Evolutionary conservation across 78 protist species (phyloP).

Genomic region (Guillardia theta): DNA sequence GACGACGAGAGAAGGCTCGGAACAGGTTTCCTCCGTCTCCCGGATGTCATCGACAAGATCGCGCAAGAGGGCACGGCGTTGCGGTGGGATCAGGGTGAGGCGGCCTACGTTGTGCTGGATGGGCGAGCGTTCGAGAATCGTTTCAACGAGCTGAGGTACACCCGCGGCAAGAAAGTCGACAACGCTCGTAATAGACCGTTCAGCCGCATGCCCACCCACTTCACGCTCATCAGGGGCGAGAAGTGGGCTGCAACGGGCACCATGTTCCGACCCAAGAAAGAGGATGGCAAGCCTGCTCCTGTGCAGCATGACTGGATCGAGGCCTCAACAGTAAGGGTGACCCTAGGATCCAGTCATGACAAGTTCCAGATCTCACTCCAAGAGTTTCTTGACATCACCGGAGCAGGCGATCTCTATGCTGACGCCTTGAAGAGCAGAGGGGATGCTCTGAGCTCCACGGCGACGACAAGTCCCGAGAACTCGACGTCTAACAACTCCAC

Average conservation of each 20-base stretch:
- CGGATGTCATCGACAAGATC: neutral
- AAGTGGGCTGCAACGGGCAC: constrained; percentile 15
- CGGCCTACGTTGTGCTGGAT: neutral
- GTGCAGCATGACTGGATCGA: neutral
- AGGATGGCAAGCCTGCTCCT: neutral
- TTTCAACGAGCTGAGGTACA: neutral
- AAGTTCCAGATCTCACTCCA: neutral
- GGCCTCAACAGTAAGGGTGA: neutral
- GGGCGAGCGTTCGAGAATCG: neutral
- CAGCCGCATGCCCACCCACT: constrained; percentile 20
- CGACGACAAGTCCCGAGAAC: too few species aligned
- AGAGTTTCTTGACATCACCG: neutral
- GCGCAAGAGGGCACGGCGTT: neutral
- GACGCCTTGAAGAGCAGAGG: too few species aligned
- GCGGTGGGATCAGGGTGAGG: neutral
- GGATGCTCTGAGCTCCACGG: neutral
- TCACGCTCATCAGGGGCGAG: neutral
- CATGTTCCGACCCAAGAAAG: neutral
- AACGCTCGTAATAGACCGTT: neutral
- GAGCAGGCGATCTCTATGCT: constrained; percentile 29
- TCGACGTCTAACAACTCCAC: neutral
- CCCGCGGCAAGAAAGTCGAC: neutral
- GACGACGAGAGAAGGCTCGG: neutral
- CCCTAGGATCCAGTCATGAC: neutral
- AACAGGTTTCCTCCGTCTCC: neutral